Evolutionary conservation across 257 asterid species (phyloP).

Genomic region (Thymus quinquecostatus): DNA sequence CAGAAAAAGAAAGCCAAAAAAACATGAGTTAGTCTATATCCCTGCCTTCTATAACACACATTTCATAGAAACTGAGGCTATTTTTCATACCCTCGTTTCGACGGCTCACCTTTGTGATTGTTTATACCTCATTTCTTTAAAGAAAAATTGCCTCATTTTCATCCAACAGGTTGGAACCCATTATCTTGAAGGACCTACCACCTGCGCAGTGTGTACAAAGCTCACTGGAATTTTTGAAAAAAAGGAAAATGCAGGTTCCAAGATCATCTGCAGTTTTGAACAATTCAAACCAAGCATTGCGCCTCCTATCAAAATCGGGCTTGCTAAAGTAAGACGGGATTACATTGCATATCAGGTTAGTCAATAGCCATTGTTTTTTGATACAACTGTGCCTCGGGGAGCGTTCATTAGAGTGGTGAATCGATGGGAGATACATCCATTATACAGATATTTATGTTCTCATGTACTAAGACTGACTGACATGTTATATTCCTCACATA

Average conservation of each 20-base stretch:
- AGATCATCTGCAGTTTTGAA: constrained; percentile 88
- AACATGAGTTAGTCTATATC: constrained; percentile 52
- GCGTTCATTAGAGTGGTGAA: constrained; percentile 4
- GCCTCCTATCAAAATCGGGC: constrained; percentile 64
- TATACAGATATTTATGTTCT: constrained; percentile 12
- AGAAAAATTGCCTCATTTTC: background rate
- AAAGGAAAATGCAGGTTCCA: constrained; percentile 73
- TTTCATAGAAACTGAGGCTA: background rate
- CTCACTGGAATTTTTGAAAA: constrained; percentile 77
- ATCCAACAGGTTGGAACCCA: constrained; percentile 58
- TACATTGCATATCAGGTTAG: constrained; percentile 1
- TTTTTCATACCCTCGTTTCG: background rate
- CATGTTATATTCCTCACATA: background rate
- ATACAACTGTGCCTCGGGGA: constrained; percentile 4
- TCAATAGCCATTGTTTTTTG: constrained; percentile 17
- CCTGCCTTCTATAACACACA: background rate
- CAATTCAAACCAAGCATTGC: constrained; percentile 72
- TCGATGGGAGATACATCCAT: background rate
- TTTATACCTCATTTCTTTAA: background rate
- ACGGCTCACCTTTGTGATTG: background rate
- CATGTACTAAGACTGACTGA: background rate
- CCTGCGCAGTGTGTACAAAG: constrained; percentile 67
- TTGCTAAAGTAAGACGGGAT: constrained; percentile 48
- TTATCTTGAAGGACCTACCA: constrained; percentile 69
- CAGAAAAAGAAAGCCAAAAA: constrained; percentile 59